These are phyloP conservation scores for Hemisphaericaspora nanyangensis DNA, from an alignment of 805 yeast species.

Conservation along the genomic window DNA sequence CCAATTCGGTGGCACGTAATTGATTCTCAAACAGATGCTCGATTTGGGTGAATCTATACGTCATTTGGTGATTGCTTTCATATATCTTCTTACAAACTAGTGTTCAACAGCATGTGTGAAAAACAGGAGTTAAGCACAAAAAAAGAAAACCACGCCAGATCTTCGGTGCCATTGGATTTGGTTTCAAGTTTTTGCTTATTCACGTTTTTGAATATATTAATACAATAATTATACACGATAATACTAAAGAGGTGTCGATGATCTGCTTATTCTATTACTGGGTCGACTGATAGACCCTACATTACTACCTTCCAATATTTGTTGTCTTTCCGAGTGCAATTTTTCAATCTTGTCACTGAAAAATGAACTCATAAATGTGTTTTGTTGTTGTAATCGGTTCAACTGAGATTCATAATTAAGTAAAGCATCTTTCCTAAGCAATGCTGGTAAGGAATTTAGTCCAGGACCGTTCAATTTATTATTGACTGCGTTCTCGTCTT, in stretches of 20 bases:
- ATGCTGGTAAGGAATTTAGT: slow-evolving; percentile 28
- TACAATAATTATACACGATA: too few species aligned
- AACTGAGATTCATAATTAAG: slow-evolving; percentile 24
- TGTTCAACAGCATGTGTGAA: too few species aligned
- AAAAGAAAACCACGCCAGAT: too few species aligned
- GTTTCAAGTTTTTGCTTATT: too few species aligned
- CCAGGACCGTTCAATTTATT: slow-evolving; percentile 32
- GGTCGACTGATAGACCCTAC: slow-evolving; percentile 29
- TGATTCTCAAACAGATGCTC: background rate
- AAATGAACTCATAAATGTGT: slow-evolving; percentile 23
- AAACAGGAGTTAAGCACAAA: too few species aligned
- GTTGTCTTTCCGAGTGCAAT: slow-evolving; percentile 30
- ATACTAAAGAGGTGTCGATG: slow-evolving; percentile 35
- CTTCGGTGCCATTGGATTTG: too few species aligned
- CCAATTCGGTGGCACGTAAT: background rate
- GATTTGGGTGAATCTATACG: too few species aligned
- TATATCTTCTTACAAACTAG: too few species aligned
- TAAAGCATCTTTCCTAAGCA: slow-evolving; percentile 31
- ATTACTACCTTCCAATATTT: slow-evolving; percentile 23
- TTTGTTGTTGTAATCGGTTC: slow-evolving; percentile 22
- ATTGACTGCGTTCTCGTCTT: slow-evolving; percentile 15
- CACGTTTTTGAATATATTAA: too few species aligned
- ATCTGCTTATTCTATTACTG: slow-evolving; percentile 35
- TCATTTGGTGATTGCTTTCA: background rate
- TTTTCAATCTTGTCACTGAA: slow-evolving; percentile 31